Evolutionary conservation across 2,329 filamentous ascomycete genomes (phyloP), one percentile per base, ranked within the genome.

Genomic region (Arthrobotrys megalospora): DNA sequence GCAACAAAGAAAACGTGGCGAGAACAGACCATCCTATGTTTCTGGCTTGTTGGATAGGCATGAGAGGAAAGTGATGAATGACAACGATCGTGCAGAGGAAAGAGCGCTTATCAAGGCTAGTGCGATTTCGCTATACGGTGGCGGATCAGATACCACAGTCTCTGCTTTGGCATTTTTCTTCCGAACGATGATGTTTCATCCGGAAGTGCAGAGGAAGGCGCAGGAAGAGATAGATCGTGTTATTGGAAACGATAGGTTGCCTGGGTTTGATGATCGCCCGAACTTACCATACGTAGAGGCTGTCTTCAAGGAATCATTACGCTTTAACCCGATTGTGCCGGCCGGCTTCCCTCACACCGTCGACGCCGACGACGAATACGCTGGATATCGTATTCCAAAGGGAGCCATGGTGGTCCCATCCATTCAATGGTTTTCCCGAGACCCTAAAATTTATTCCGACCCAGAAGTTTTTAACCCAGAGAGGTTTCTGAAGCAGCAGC

Each of bases 291-390:
- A 90, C 80, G 82, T 89, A 45, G 85, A 85, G 21, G 87, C 87
- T 1, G 84, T 88, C 8, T 85, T 89, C 21, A 89, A 89, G 76
- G 89, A 91, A 79, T 85, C 87, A 0, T 82, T 89, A 10, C 85
- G 89, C 0, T 89, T 88, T 87, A 85, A 88, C 2, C 88, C 88
- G 0, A 76, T 65, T 19, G 72, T 76, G 0, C 86, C 88, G 0
- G 85, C 86, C 12, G 86, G 72, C 5, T 55, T 87, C 60, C 88
- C 88, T 0, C 87, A 87, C 68, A 85, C 85, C 10, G 82, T 85
- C 1, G 85, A 83, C 10, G 82, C 83, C 38, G 86, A 87, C 55
- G 85, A 87, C 71, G 80, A 83, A 38, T 87, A 86, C 79, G 82
- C 85, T 5, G 87, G 86, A 4, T 85, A 85, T 70, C 83, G 84